These are phyloP conservation scores for Pichia sp. DNA, from an alignment of 1,139 yeast species.

Conservation along the genomic window DNA sequence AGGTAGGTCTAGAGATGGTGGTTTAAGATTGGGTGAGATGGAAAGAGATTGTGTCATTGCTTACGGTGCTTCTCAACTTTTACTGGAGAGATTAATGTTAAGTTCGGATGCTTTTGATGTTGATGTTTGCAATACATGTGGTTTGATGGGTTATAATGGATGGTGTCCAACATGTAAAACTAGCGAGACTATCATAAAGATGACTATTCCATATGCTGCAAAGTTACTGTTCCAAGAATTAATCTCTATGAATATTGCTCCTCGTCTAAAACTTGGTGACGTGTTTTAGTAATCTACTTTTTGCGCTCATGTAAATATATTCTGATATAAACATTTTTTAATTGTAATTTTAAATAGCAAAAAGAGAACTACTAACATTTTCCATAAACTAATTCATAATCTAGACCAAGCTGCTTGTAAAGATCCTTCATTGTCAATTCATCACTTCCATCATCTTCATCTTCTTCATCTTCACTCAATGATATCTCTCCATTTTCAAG, in stretches of 20 bases:
- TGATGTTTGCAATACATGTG: conserved; percentile 89
- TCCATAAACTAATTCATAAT: conserved; percentile 32
- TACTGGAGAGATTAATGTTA: conserved; percentile 90
- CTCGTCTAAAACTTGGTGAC: conserved; percentile 82
- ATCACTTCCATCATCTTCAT: conserved; percentile 13
- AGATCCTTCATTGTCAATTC: conserved; percentile 39
- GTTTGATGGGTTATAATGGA: conserved; percentile 95
- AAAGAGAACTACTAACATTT: not conserved
- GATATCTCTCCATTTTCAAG: conserved; percentile 21
- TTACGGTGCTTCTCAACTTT: conserved; percentile 93
- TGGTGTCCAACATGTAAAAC: conserved; percentile 97
- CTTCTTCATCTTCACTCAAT: conserved; percentile 24
- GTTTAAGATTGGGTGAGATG: conserved; percentile 98
- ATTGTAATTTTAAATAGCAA: not conserved
- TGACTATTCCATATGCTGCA: conserved; percentile 98
- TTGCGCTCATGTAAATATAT: not conserved
- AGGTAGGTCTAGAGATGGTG: conserved; percentile 99
- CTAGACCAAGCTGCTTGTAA: conserved; percentile 34
- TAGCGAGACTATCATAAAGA: conserved; percentile 75
- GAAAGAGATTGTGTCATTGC: conserved; percentile 99
- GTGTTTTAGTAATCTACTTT: conserved; percentile 41
- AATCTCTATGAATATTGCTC: conserved; percentile 96
- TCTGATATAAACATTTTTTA: too few relatives aligned
- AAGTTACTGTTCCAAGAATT: conserved; percentile 92
- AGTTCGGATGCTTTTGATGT: conserved; percentile 98